Conservation (phyloP, 2,329 filamentous ascomycete species). For the Dothideomycetes sp. region DNA sequence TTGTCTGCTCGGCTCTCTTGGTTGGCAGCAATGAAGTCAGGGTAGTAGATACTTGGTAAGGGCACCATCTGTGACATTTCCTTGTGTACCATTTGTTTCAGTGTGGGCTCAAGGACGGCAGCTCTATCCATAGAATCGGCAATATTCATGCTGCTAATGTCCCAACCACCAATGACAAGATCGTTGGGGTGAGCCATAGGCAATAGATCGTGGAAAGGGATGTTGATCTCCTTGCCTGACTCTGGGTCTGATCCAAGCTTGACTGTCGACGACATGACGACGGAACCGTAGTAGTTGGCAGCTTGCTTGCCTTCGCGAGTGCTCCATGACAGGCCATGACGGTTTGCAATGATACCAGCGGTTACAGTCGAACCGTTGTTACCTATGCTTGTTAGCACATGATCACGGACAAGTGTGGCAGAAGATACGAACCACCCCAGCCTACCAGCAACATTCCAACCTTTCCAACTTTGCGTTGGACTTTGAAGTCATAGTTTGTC, state of each 20-base stretch:
- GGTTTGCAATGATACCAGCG: slow-evolving; percentile 93
- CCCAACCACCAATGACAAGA: slow-evolving; percentile 90
- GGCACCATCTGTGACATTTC: slow-evolving; percentile 85
- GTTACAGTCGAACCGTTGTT: slow-evolving; percentile 98
- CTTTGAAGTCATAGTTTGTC: slow-evolving; percentile 94
- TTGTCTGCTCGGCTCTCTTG: slow-evolving; percentile 96
- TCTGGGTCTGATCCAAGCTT: slow-evolving; percentile 85
- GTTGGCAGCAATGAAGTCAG: slow-evolving; percentile 98
- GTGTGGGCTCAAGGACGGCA: slow-evolving; percentile 84
- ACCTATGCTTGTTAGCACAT: slow-evolving; percentile 2
- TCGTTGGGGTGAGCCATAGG: slow-evolving; percentile 98
- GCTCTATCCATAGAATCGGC: slow-evolving; percentile 92
- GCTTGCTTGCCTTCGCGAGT: slow-evolving; percentile 78
- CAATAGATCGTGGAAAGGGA: slow-evolving; percentile 87
- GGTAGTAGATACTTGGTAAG: slow-evolving; percentile 94
- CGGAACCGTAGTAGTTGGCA: slow-evolving; percentile 96
- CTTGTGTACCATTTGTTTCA: slow-evolving; percentile 84
- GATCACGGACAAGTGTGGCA: too few relatives aligned
- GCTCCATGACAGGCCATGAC: slow-evolving; percentile 76
- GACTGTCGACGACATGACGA: slow-evolving; percentile 94
- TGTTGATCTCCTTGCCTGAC: slow-evolving; percentile 83
- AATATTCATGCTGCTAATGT: slow-evolving; percentile 86
- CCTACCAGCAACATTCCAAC: slow-evolving; percentile 96
- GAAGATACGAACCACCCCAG: slow-evolving; percentile 57
- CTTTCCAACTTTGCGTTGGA: slow-evolving; percentile 86